phyloP scores from a whole-genome alignment of 2,329 filamentous ascomycete species.

The Claviceps sp. region DNA sequence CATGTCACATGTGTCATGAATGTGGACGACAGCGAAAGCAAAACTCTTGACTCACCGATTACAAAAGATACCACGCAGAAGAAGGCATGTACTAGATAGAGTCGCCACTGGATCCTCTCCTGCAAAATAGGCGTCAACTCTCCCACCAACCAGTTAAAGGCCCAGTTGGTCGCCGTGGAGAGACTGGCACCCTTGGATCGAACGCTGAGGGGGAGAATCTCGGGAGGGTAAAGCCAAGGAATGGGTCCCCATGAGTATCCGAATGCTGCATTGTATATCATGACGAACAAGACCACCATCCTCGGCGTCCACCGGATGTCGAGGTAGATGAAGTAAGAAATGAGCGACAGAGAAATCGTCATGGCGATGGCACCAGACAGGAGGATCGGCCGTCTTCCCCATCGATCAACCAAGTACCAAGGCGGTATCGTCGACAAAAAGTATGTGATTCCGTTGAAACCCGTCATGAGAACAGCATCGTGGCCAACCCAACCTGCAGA shows the following conservation, averaged over 20 bases:
- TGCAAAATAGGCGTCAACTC: conserved; percentile 90
- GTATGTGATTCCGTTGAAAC: conserved; percentile 85
- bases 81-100: conserved; percentile 92
- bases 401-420: conserved; percentile 91
- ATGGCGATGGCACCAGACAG: conserved; percentile 82
- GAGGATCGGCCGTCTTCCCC: conserved; percentile 80
- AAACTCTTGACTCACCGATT: conserved; percentile 54
- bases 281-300: conserved; percentile 85
- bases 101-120: conserved; percentile 80
- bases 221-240: conserved; percentile 96
- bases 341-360: conserved; percentile 73
- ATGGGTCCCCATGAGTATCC: conserved; percentile 94
- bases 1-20: not conserved
- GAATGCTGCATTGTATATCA: conserved; percentile 97
- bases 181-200: conserved; percentile 93
- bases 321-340: conserved; percentile 92
- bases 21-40: too few relatives aligned
- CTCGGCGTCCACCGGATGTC: conserved; percentile 66
- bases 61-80: conserved; percentile 94
- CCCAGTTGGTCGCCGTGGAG: conserved; percentile 95
- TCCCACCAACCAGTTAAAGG: conserved; percentile 94
- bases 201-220: conserved; percentile 92
- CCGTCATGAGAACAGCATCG: conserved; percentile 89
- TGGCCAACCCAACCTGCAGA: conserved; percentile 92
- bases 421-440: conserved; percentile 84